These are phyloP conservation scores for Phascolomyces articulosus DNA, from an alignment of 371 early-diverging fungal species.

Conservation along the genomic window DNA sequence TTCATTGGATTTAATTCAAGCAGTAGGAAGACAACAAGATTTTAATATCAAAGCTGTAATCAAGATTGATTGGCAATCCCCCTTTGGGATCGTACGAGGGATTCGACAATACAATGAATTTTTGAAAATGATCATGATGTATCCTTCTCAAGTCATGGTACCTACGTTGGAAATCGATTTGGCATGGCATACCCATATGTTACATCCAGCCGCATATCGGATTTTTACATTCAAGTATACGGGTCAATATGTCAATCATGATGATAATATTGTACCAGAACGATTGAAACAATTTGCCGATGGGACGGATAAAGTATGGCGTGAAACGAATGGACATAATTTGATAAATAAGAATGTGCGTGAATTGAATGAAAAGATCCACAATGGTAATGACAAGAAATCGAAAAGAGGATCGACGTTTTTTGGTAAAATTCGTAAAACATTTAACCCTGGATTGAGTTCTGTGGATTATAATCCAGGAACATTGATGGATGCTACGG, in stretches of 20 bases:
- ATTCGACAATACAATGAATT: slow-evolving; percentile 25
- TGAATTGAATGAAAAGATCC: too few species aligned
- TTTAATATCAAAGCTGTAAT: slow-evolving; percentile 23
- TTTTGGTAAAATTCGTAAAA: background rate
- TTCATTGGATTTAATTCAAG: slow-evolving; percentile 36
- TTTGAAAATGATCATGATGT: slow-evolving; percentile 16
- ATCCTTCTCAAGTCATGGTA: slow-evolving; percentile 28
- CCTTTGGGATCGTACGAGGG: slow-evolving; percentile 4
- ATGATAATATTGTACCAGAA: slow-evolving; percentile 38
- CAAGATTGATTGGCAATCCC: slow-evolving; percentile 15
- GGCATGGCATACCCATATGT: slow-evolving; percentile 55
- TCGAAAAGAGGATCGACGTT: background rate
- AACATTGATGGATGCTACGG: background rate
- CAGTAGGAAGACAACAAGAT: slow-evolving; percentile 36
- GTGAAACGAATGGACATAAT: background rate
- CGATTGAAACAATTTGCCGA: slow-evolving; percentile 11
- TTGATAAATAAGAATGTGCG: too few species aligned
- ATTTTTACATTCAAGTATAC: slow-evolving; percentile 29
- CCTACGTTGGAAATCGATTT: slow-evolving; percentile 40
- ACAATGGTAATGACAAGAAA: background rate
- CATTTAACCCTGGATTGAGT: background rate
- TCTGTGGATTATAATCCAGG: background rate
- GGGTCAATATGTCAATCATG: slow-evolving; percentile 45
- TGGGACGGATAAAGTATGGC: slow-evolving; percentile 18
- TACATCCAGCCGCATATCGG: slow-evolving; percentile 35